These are phyloP conservation scores for Alnus glutinosa DNA, from an alignment of 306 rosid genomes.

Conservation along the genomic window DNA sequence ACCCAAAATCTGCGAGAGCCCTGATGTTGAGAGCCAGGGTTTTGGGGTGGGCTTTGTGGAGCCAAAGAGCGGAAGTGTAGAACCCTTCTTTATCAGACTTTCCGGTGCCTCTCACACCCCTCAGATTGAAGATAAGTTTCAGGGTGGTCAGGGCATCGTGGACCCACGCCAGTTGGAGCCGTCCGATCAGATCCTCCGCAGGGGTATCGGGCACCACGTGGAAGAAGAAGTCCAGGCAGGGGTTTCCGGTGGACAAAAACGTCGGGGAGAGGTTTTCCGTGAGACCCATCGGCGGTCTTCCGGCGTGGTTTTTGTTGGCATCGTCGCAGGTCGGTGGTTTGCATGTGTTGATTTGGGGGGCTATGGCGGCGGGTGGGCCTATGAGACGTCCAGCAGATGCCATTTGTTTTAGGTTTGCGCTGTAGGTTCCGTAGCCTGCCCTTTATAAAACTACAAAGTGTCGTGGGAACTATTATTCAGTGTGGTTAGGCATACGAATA, in stretches of 20 bases:
- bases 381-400: too few relatives aligned
- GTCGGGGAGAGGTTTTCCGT: slow-evolving; percentile 25
- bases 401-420: too few relatives aligned
- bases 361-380: too few relatives aligned
- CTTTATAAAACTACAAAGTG: too few relatives aligned
- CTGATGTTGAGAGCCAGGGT: slow-evolving; percentile 11
- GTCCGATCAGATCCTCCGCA: neutral
- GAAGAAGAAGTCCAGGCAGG: slow-evolving; percentile 30
- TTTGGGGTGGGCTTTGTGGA: slow-evolving; percentile 13
- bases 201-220: slow-evolving; percentile 27
- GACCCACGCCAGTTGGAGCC: slow-evolving; percentile 15
- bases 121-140: slow-evolving; percentile 15
- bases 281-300: slow-evolving; percentile 19
- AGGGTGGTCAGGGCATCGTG: slow-evolving; percentile 6
- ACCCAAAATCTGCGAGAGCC: slow-evolving; percentile 9
- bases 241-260: slow-evolving; percentile 13
- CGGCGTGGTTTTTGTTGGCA: neutral
- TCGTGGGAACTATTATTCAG: too few relatives aligned
- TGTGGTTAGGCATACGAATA: too few relatives aligned
- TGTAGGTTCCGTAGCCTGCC: too few relatives aligned
- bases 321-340: neutral
- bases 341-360: too few relatives aligned
- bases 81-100: slow-evolving; percentile 18
- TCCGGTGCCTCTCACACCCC: slow-evolving; percentile 26
- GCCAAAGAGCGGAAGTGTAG: slow-evolving; percentile 15